A percentile compares a stretch with the other conserved stretches of the same genome.
Conservation (phyloP, 768 basidiomycete genomes). For the Collybia sp. region DNA sequence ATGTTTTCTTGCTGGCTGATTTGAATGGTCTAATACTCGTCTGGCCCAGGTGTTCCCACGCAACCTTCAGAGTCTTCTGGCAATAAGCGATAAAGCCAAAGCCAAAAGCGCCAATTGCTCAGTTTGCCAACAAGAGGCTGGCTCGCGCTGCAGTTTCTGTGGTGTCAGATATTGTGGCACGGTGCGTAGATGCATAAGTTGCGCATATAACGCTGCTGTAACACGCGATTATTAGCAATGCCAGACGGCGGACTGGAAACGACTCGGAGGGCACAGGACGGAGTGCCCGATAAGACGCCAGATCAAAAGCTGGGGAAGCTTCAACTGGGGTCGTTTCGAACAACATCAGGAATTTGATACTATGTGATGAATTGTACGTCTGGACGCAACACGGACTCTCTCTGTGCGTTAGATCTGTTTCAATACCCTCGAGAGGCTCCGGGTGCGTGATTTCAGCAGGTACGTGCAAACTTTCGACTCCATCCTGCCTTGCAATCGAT, state of each 20-base stretch:
- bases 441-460: too few species aligned
- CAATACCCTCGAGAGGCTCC: too few species aligned
- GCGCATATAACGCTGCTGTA: not conserved
- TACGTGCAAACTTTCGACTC: too few species aligned
- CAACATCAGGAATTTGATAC: not conserved
- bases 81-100: not conserved
- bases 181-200: not conserved
- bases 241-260: not conserved
- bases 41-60: not conserved
- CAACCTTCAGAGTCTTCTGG: not conserved
- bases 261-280: not conserved
- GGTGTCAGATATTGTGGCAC: not conserved
- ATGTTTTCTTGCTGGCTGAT: not conserved
- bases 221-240: conserved; percentile 15
- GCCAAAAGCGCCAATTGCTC: conserved; percentile 4
- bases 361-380: too few species aligned
- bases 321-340: not conserved
- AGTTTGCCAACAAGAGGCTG: conserved; percentile 9
- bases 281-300: not conserved
- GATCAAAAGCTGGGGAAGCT: not conserved
- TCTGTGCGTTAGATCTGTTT: too few species aligned
- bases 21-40: not conserved
- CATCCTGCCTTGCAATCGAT: too few species aligned
- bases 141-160: conserved; percentile 10
- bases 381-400: too few species aligned